These are phyloP conservation scores for Miamiensis avidus DNA, from an alignment of 169 alveolate genomes.

Conservation along the genomic window DNA sequence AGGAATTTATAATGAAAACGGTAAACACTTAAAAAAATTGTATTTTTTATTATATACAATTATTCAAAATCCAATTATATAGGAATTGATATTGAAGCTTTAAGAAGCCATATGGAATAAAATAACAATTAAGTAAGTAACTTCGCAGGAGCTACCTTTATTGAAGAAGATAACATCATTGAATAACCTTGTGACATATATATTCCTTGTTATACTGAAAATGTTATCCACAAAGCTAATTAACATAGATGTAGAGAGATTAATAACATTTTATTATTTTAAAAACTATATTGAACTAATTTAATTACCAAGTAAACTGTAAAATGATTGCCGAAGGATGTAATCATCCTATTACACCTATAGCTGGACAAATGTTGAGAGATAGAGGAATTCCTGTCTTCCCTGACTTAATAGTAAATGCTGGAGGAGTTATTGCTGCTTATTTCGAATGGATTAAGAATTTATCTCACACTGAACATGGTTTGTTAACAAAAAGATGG, in stretches of 20 bases:
- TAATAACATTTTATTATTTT: too few relatives aligned
- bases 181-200: slow-evolving; percentile 55
- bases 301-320: slow-evolving; percentile 33
- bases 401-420: slow-evolving; percentile 34
- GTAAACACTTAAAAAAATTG: slow-evolving; percentile 39
- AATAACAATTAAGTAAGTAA: not conserved
- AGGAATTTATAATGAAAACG: slow-evolving; percentile 50
- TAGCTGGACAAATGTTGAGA: slow-evolving; percentile 57
- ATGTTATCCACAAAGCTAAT: slow-evolving; percentile 37
- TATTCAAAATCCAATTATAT: slow-evolving; percentile 17
- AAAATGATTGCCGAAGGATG: slow-evolving; percentile 71
- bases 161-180: slow-evolving; percentile 12
- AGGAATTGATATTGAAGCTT: slow-evolving; percentile 52
- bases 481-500: slow-evolving; percentile 47
- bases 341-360: slow-evolving; percentile 64
- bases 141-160: not conserved
- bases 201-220: slow-evolving; percentile 41
- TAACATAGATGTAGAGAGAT: slow-evolving; percentile 27
- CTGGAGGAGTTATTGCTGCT: slow-evolving; percentile 44
- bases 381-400: slow-evolving; percentile 23
- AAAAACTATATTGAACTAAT: too few relatives aligned
- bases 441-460: slow-evolving; percentile 51
- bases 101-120: not conserved
- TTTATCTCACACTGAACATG: slow-evolving; percentile 37
- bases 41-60: not conserved